A percentile compares a stretch with the other conserved stretches of the same genome.
Conservation (phyloP, 2,329 filamentous ascomycete species). For the Fusarium begoniae region DNA sequence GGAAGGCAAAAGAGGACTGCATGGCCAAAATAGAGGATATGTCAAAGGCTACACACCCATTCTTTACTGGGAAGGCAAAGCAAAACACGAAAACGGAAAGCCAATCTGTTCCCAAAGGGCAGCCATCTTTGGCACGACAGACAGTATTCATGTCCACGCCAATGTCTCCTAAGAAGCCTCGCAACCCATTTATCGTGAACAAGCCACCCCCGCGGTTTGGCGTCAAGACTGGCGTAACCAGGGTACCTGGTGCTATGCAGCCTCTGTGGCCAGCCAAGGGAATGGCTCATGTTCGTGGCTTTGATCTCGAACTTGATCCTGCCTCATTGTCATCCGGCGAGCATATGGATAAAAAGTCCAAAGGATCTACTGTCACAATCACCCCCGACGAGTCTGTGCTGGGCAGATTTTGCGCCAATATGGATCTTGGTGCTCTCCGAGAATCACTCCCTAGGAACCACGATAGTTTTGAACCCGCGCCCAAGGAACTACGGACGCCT, state of each 20-base stretch:
- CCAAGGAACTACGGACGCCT: constrained; percentile 63
- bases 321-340: neutral
- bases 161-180: constrained; percentile 58
- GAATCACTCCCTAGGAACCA: constrained; percentile 43
- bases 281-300: constrained; percentile 70
- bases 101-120: constrained; percentile 32
- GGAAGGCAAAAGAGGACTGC: constrained; percentile 37
- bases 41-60: constrained; percentile 52
- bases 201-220: constrained; percentile 55
- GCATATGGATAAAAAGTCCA: constrained; percentile 56
- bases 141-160: constrained; percentile 63
- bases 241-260: constrained; percentile 71
- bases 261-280: constrained; percentile 77
- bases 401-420: constrained; percentile 33
- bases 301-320: constrained; percentile 1
- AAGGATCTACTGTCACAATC: constrained; percentile 57
- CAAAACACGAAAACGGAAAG: constrained; percentile 30
- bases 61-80: constrained; percentile 52
- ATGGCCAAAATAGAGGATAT: constrained; percentile 30
- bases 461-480: constrained; percentile 55
- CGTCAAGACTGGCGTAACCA: constrained; percentile 57
- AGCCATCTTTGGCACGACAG: constrained; percentile 45
- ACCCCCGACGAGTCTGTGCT: constrained; percentile 56
- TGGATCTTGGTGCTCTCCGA: constrained; percentile 44
- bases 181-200: constrained; percentile 42